These are phyloP conservation scores for Neonectria neomacrospora DNA, from an alignment of 2,329 filamentous ascomycete species.

Conservation along the genomic window DNA sequence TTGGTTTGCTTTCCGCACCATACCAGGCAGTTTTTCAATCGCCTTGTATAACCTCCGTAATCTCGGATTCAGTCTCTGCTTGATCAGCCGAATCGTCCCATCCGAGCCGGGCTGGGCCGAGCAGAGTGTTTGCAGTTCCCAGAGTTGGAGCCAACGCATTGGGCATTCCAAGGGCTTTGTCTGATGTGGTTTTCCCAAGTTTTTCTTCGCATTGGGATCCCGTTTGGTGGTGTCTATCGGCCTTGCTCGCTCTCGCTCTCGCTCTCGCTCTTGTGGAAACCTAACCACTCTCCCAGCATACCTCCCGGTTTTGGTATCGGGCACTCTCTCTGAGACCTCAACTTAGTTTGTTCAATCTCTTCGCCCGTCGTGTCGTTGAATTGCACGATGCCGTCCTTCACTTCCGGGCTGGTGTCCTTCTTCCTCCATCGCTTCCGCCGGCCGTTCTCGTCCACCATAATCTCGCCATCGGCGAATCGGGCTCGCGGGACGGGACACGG, in stretches of 20 bases:
- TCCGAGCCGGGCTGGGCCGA: neutral
- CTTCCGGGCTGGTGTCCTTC: slow-evolving; percentile 50
- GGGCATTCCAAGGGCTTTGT: neutral
- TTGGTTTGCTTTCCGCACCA: slow-evolving; percentile 1
- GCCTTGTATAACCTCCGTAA: neutral
- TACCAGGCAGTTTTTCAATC: neutral
- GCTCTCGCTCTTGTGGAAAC: slow-evolving; percentile 63
- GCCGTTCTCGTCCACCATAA: slow-evolving; percentile 58
- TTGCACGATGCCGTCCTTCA: slow-evolving; percentile 60
- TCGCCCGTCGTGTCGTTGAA: slow-evolving; percentile 56
- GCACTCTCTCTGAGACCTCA: slow-evolving; percentile 76
- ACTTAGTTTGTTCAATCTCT: slow-evolving; percentile 47
- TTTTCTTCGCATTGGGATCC: slow-evolving; percentile 15
- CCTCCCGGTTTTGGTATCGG: slow-evolving; percentile 92
- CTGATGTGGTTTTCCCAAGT: slow-evolving; percentile 9
- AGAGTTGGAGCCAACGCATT: slow-evolving; percentile 8
- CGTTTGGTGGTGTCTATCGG: slow-evolving; percentile 40
- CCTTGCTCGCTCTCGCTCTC: slow-evolving; percentile 35
- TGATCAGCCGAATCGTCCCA: slow-evolving; percentile 3
- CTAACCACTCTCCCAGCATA: slow-evolving; percentile 78
- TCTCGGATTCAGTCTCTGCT: neutral
- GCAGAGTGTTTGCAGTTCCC: neutral
- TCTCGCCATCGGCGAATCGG: slow-evolving; percentile 77
- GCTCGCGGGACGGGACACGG: slow-evolving; percentile 87
- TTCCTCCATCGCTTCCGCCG: slow-evolving; percentile 58